These are phyloP conservation scores for Theobroma cacao DNA, from an alignment of 345 rosid species.

Conservation along the genomic window DNA sequence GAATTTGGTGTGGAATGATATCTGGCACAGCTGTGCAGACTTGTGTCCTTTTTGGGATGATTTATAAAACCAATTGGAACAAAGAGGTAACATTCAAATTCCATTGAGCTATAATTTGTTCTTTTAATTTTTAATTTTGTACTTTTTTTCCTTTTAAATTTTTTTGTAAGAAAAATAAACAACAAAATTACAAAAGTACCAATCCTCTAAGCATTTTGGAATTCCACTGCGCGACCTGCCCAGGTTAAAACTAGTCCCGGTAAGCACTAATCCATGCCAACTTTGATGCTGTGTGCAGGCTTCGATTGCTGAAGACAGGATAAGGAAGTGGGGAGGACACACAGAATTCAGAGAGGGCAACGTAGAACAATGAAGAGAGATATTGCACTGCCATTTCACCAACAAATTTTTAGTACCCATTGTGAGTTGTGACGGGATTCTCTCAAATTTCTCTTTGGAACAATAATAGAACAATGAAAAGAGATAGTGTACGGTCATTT, in stretches of 20 bases:
- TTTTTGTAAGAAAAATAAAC: no score
- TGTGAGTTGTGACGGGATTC: neutral
- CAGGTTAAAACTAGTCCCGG: neutral
- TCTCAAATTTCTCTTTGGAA: neutral
- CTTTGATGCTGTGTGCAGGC: conserved; percentile 38
- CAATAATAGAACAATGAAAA: neutral
- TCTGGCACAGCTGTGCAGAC: conserved; percentile 59
- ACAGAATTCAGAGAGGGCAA: neutral
- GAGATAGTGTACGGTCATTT: neutral
- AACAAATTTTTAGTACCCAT: neutral
- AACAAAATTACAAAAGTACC: no score
- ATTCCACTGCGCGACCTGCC: no score
- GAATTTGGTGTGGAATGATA: conserved; percentile 71
- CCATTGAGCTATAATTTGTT: no score
- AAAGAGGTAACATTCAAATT: conserved; percentile 50
- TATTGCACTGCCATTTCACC: neutral
- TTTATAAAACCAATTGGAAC: conserved; percentile 65
- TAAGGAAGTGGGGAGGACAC: conserved; percentile 63
- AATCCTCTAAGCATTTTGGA: no score
- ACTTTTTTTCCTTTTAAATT: no score
- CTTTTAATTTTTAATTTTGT: no score
- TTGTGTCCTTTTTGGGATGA: conserved; percentile 43
- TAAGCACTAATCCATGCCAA: neutral
- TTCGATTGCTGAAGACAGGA: conserved; percentile 59
- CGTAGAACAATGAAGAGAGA: neutral